A percentile compares a stretch with the other conserved stretches of the same genome.
Evolutionary conservation across 2,329 filamentous ascomycete genomes (phyloP).

Genomic region (Epichloe elymi): DNA sequence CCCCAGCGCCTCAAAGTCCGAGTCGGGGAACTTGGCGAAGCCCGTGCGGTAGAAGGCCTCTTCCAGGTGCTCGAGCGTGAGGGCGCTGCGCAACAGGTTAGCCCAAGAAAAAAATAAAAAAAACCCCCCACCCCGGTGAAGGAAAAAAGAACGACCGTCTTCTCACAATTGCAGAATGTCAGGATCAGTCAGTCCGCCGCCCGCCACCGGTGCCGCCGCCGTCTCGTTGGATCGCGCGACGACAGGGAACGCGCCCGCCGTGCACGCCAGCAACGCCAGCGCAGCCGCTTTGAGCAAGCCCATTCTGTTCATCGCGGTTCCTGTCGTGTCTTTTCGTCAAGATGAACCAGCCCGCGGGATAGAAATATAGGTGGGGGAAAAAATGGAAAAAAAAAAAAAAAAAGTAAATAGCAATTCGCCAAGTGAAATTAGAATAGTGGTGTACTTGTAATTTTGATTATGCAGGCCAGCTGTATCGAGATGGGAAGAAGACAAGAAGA

Average conservation of each 20-base stretch:
- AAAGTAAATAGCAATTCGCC: too few relatives aligned
- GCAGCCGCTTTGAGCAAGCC: constrained; percentile 23
- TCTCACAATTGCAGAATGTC: constrained; percentile 44
- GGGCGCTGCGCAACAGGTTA: constrained; percentile 26
- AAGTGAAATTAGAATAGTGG: constrained; percentile 6
- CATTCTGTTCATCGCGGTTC: too few relatives aligned
- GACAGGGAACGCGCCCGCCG: constrained; percentile 27
- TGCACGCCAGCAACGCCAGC: constrained; percentile 31
- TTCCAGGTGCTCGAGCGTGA: constrained; percentile 66
- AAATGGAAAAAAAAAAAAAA: too few relatives aligned
- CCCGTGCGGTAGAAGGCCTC: constrained; percentile 59
- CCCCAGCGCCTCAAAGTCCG: constrained; percentile 46
- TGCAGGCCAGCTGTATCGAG: constrained; percentile 1
- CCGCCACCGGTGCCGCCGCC: background rate
- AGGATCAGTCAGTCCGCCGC: background rate
- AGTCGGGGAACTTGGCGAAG: constrained; percentile 50
- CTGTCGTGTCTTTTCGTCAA: too few relatives aligned
- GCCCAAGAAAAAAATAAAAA: too few relatives aligned
- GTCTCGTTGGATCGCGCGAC: background rate
- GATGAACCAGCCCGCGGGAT: too few relatives aligned
- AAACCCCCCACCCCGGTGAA: too few relatives aligned
- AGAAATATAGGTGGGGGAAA: too few relatives aligned
- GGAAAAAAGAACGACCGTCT: too few relatives aligned
- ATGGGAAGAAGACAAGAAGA: too few relatives aligned
- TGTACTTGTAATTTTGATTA: background rate